Evolutionary conservation across 805 yeast genomes (phyloP), one percentile per base, ranked within the genome.

Genomic region (Kuraishia hungarica): DNA sequence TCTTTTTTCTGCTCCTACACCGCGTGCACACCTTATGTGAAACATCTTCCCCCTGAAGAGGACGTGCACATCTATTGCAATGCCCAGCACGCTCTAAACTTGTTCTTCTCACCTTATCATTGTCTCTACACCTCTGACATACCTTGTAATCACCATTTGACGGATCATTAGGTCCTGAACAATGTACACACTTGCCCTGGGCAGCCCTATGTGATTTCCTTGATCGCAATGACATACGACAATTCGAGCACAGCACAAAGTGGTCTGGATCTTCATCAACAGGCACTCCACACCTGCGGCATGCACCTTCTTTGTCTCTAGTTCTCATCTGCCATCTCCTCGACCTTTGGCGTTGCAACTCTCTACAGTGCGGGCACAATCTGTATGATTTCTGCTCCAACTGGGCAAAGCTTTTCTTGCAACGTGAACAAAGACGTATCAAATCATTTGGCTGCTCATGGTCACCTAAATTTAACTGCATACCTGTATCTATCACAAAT

Each of bases 141-240:
- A 84, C 89, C 63, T 83, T 84, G 67, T 71, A 84, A 53, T 72
- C 73, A 1, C 77, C 71, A 55, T 73, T 75, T 6, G 75, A 64
- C 19, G 68, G 61, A 43, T 74, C 78, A 54, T 76, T 75, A 7
- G 84, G 82, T 2, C 87, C 87, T 1, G 83, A 73, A 58, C 89
- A 84, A 62, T 84, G 89, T 17, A 84, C 86, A 68, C 89, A 84
- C 61, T 77, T 78, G 0, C 89, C 89, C 59, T 75, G 78, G 13
- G 82, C 81, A 5, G 81, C 86, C 48, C 89, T 70, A 54, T 73
- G 76, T 0, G 82, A 81, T 62, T 84, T 84, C 51, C 82, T 70
- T 1, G 76, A 69, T 58, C 89, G 70, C 35, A 84, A 69, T 47
- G 77, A 75, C 60, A 72, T 74, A 48, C 89, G 72, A 61, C 89